Percentiles rank a stretch among this genome's conserved stretches.
phyloP scores from a whole-genome alignment of 768 basidiomycete species.

The Lentinus brumalis region DNA sequence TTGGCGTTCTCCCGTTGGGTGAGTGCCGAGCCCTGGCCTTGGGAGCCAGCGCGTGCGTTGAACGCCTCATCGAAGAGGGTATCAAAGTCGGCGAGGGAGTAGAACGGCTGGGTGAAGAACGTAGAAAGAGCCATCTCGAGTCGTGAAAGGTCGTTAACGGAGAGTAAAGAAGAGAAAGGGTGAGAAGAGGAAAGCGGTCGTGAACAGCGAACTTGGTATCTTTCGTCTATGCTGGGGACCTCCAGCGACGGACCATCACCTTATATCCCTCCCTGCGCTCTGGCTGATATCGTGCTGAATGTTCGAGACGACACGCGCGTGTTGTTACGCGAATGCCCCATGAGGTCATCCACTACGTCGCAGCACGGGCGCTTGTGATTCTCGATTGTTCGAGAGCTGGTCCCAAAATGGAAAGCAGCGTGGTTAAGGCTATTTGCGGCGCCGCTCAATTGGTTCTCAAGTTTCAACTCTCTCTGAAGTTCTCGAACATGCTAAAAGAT shows the following conservation, averaged over 20 bases:
- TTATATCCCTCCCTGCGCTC: background rate
- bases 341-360: background rate
- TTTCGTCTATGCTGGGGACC: slow-evolving; percentile 16
- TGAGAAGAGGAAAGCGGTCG: slow-evolving; percentile 17
- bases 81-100: slow-evolving; percentile 39
- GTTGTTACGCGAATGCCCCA: background rate
- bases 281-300: background rate
- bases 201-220: slow-evolving; percentile 16
- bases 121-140: slow-evolving; percentile 37
- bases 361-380: background rate
- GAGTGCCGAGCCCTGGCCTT: background rate
- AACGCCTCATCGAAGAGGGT: slow-evolving; percentile 46
- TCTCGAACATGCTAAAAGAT: too few species aligned
- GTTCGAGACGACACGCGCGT: background rate
- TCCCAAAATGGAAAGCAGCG: too few species aligned
- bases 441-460: too few species aligned
- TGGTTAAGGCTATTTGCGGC: too few species aligned
- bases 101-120: slow-evolving; percentile 45
- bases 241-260: background rate
- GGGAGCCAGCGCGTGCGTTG: slow-evolving; percentile 19
- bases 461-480: too few species aligned
- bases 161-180: background rate
- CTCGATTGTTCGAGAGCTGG: background rate
- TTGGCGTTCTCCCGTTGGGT: slow-evolving; percentile 1
- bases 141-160: slow-evolving; percentile 15